Percentiles rank a stretch among this genome's conserved stretches.
Evolutionary conservation across 305 asterid species (phyloP).

Genomic region (Plantago lanceolata): DNA sequence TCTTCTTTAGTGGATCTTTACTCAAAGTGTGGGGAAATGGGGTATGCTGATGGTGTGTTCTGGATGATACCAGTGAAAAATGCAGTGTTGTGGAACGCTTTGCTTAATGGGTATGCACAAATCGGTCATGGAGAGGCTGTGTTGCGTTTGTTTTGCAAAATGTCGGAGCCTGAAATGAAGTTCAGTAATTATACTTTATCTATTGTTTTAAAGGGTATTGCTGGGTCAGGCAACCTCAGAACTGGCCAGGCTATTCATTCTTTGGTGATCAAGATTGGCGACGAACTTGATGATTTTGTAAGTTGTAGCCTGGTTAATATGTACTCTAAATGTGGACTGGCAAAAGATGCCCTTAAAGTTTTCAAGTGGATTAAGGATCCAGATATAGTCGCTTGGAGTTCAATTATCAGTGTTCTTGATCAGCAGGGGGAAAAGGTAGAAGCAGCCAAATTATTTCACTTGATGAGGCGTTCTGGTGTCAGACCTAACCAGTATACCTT

Average conservation of each 20-base stretch:
- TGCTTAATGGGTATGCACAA: slow-evolving; percentile 80
- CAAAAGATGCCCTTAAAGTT: slow-evolving; percentile 54
- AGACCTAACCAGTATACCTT: slow-evolving; percentile 75
- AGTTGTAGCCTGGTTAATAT: slow-evolving; percentile 69
- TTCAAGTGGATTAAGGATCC: slow-evolving; percentile 52
- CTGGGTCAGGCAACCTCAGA: slow-evolving; percentile 39
- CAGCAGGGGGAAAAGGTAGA: slow-evolving; percentile 65
- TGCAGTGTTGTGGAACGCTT: slow-evolving; percentile 66
- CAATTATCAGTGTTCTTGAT: slow-evolving; percentile 63
- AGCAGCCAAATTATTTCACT: slow-evolving; percentile 56
- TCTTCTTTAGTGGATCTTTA: slow-evolving; percentile 71
- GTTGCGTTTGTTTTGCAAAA: slow-evolving; percentile 41
- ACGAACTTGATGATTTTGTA: slow-evolving; percentile 61
- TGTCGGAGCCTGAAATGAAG: slow-evolving; percentile 59
- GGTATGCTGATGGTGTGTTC: slow-evolving; percentile 53
- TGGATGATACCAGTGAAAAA: slow-evolving; percentile 61
- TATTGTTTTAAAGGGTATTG: slow-evolving; percentile 68
- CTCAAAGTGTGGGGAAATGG: slow-evolving; percentile 64
- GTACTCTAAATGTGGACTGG: slow-evolving; percentile 70
- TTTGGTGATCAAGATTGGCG: slow-evolving; percentile 51
- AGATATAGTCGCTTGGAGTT: slow-evolving; percentile 78
- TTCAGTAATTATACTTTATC: slow-evolving; percentile 62
- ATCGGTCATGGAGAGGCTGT: slow-evolving; percentile 61
- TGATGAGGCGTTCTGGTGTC: slow-evolving; percentile 56
- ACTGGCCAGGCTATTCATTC: slow-evolving; percentile 68